Evolutionary conservation across 2,329 filamentous ascomycete genomes (phyloP).

Genomic region (Pezizomycotina sp.): DNA sequence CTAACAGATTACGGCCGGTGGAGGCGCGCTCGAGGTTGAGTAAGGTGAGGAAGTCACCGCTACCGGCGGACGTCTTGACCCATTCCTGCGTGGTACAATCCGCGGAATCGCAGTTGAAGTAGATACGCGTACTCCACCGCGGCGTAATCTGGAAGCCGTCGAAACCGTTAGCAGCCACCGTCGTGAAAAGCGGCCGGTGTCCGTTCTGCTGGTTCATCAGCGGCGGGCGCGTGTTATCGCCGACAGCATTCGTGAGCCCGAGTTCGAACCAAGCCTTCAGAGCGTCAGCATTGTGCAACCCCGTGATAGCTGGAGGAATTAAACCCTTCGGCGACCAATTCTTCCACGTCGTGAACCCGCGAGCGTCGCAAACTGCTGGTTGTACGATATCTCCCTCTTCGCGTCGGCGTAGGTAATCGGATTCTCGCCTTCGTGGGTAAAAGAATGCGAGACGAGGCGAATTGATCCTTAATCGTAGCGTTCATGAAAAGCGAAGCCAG

Average conservation of each 20-base stretch:
- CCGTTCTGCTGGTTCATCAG: constrained; percentile 38
- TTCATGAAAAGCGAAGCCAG: constrained; percentile 15
- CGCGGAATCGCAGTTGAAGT: constrained; percentile 46
- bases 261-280: constrained; percentile 43
- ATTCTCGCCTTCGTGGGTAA: constrained; percentile 42
- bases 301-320: constrained; percentile 47
- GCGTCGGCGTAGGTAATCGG: constrained; percentile 45
- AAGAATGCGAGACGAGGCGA: constrained; percentile 46
- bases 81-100: constrained; percentile 43
- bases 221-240: constrained; percentile 43
- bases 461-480: constrained; percentile 38
- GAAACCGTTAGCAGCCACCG: constrained; percentile 37
- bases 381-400: constrained; percentile 42
- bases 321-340: constrained; percentile 40
- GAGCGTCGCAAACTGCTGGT: constrained; percentile 42
- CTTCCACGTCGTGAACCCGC: constrained; percentile 34
- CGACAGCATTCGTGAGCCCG: constrained; percentile 44
- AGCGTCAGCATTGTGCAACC: constrained; percentile 47
- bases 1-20: constrained; percentile 41
- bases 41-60: constrained; percentile 38
- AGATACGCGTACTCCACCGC: constrained; percentile 45
- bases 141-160: constrained; percentile 41
- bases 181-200: constrained; percentile 42
- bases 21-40: constrained; percentile 37
- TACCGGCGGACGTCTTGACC: constrained; percentile 41